Evolutionary conservation across 495 filamentous ascomycete genomes (phyloP).

Genomic region (Cercophora samala): DNA sequence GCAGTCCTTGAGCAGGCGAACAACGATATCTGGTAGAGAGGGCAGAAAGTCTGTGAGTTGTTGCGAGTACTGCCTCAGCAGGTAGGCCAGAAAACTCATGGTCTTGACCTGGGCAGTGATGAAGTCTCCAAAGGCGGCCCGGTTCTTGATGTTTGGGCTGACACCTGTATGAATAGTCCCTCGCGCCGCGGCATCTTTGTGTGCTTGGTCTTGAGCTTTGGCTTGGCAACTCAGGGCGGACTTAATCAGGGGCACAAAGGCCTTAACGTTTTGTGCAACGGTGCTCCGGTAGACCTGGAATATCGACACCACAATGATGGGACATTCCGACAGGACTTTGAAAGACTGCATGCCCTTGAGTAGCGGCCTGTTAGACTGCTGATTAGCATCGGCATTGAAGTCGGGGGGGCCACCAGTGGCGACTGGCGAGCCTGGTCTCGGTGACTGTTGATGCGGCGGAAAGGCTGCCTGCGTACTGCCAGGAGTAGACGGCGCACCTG

Average conservation of each 20-base stretch:
- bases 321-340: slow-evolving; percentile 96
- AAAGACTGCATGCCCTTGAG: slow-evolving; percentile 96
- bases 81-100: slow-evolving; percentile 96
- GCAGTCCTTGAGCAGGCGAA: slow-evolving; percentile 88
- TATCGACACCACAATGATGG: slow-evolving; percentile 97
- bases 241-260: slow-evolving; percentile 92
- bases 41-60: slow-evolving; percentile 88
- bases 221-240: slow-evolving; percentile 84
- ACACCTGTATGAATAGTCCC: slow-evolving; percentile 87
- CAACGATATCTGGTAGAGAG: slow-evolving; percentile 82
- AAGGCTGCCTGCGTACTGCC: slow-evolving; percentile 64
- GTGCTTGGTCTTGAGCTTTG: slow-evolving; percentile 88
- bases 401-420: slow-evolving; percentile 52
- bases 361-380: slow-evolving; percentile 74
- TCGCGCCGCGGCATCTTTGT: slow-evolving; percentile 71
- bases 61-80: slow-evolving; percentile 81
- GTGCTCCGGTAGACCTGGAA: slow-evolving; percentile 85
- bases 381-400: slow-evolving; percentile 64
- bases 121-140: slow-evolving; percentile 93
- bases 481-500: slow-evolving; percentile 70
- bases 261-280: slow-evolving; percentile 80
- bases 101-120: slow-evolving; percentile 98
- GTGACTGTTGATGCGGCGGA: slow-evolving; percentile 63
- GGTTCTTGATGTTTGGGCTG: slow-evolving; percentile 88
- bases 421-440: slow-evolving; percentile 83